phyloP scores from a whole-genome alignment of 1,284 basidiomycete genomes.

The Trichosporon asahii region DNA sequence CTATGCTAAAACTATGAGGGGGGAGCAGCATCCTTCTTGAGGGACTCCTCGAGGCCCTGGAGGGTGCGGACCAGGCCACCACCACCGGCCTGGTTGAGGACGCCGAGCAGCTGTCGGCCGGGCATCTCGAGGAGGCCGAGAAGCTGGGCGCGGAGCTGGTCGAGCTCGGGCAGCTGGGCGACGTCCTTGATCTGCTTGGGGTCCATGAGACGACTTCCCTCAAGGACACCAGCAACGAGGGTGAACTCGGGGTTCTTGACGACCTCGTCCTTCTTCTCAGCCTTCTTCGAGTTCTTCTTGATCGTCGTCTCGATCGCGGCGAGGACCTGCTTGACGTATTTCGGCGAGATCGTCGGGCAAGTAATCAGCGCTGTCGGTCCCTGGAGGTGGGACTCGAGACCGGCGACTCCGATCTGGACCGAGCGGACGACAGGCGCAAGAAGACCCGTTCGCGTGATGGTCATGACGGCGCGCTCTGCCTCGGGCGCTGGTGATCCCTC shows the following conservation, averaged over 20 bases:
- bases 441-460: conserved; percentile 49
- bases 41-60: conserved; percentile 46
- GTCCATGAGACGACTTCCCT: conserved; percentile 37
- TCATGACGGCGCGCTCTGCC: conserved; percentile 32
- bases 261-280: conserved; percentile 28
- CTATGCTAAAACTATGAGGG: conserved; percentile 15
- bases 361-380: conserved; percentile 47
- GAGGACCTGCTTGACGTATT: conserved; percentile 46
- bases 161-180: conserved; percentile 48
- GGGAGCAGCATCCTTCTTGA: conserved; percentile 37
- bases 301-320: conserved; percentile 38
- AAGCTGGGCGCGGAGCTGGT: conserved; percentile 48
- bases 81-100: conserved; percentile 46
- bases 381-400: not conserved
- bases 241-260: conserved; percentile 41
- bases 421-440: conserved; percentile 29
- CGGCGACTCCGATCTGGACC: conserved; percentile 25
- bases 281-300: conserved; percentile 25
- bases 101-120: conserved; percentile 43
- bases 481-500: conserved; percentile 11
- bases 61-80: conserved; percentile 49
- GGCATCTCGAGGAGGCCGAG: conserved; percentile 50
- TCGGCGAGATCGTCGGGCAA: conserved; percentile 47
- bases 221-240: conserved; percentile 49
- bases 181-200: conserved; percentile 33